Base-by-base conservation (phyloP, 2,329 filamentous ascomycete species). In the Pseudophaeomoniella oleicola region DNA sequence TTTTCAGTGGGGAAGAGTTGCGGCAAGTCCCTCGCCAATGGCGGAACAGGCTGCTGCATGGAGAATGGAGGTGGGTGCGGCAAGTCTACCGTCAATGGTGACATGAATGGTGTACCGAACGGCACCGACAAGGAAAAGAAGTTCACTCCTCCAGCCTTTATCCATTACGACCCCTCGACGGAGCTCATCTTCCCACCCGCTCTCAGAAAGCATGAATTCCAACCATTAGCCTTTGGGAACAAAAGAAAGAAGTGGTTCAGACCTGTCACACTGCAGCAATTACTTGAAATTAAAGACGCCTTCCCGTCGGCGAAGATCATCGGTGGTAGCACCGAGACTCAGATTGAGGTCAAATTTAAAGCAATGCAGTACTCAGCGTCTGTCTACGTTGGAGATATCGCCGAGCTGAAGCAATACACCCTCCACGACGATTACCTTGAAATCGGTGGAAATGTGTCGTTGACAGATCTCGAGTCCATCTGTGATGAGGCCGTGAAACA, bases 281-380 rank as follows among this genome's bases (percentile, higher is more conserved):
- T 98, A 12, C 69, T 96, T 12, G 81, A 94, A 53, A 94, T 98
- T 61, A 96, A 96, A 64, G 77, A 69, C 48, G 76, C 72, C 0
- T 79, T 85, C 46, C 88, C 88, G 0, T 75, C 78, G 16, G 85
- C 88, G 3, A 98, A 96, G 58, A 76, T 98, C 42, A 94, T 98
- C 42, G 88, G 86, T 35, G 90, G 90, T 42, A 94, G 86, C 54
- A 93, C 87, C 2, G 90, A 98, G 58, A 96, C 88, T 0, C 90
- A 96, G 58, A 96, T 98, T 42, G 90, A 98, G 60, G 82, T 92
- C 62, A 94, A 94, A 59, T 96, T 98, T 71, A 96, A 96, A 63
- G 85, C 80, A 1, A 74, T 94, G 66, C 73, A 86, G 48, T 96
- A 96, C 53, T 79, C 80, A 3, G 76, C 83, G 1, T 94, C 87